Base-by-base conservation (phyloP, 805 yeast genomes). In the Maudiozyma pseudohumilis region DNA sequence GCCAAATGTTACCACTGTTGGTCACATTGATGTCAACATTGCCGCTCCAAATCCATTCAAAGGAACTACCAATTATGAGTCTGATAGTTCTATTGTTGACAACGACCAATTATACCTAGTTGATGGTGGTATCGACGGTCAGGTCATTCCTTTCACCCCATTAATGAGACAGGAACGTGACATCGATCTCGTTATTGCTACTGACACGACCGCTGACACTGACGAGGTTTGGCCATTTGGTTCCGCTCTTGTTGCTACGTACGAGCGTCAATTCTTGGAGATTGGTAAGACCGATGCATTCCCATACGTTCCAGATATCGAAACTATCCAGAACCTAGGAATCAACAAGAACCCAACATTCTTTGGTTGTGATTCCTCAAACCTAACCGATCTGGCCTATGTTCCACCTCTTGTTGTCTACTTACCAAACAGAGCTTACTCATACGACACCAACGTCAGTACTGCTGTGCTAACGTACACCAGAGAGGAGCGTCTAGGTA, bases 331-430 rank as follows among this genome's bases (percentile, higher is more conserved):
- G 18, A 68, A 69, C 41, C 48, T 63, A 45, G 80, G 80, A 40
- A 65, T 84, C 44, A 78, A 83, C 11, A 65, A 77, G 11, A 69
- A 63, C 41, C 94, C 95, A 35, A 68, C 80, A 0, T 85, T 85
- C 63, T 86, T 85, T 56, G 95, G 95, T 22, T 85, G 95, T 60
- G 70, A 81, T 52, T 68, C 82, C 4, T 47, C 61, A 2, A 80
- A 81, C 51, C 61, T 78, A 53, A 75, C 87, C 7, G 62, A 58
- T 12, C 64, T 79, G 41, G 53, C 66, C 31, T 63, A 66, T 19
- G 64, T 68, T 28, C 87, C 88, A 19, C 95, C 95, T 2, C 65
- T 85, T 39, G 69, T 86, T 29, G 74, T 86, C n/a, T 84, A 81
- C 52, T 66, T 74, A 39, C 88, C 92, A 31, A 86, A 86, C 56